These are phyloP conservation scores for Malus fusca DNA, from an alignment of 306 rosid genomes.

Conservation along the genomic window DNA sequence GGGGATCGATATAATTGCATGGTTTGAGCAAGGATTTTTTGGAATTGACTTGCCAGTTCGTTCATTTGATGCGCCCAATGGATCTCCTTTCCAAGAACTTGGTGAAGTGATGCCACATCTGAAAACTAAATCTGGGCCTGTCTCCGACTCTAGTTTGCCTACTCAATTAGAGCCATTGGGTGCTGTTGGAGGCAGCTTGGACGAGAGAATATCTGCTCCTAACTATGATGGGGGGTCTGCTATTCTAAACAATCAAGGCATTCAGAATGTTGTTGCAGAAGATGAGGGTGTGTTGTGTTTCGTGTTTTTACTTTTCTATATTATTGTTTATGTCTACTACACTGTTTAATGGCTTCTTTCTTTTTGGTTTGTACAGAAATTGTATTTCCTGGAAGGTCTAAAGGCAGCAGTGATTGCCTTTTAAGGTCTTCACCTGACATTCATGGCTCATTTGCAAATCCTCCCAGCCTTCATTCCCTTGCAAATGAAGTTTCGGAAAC, in stretches of 20 bases:
- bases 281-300: slow-evolving; percentile 40
- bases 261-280: slow-evolving; percentile 29
- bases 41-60: slow-evolving; percentile 58
- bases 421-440: slow-evolving; percentile 28
- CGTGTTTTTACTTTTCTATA: neutral
- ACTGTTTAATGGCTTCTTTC: slow-evolving; percentile 1
- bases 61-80: slow-evolving; percentile 49
- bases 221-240: slow-evolving; percentile 29
- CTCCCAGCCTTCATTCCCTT: slow-evolving; percentile 24
- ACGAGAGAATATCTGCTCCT: slow-evolving; percentile 22
- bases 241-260: slow-evolving; percentile 26
- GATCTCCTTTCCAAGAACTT: slow-evolving; percentile 53
- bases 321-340: neutral
- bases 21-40: slow-evolving; percentile 72
- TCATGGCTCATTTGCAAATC: slow-evolving; percentile 24
- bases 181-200: slow-evolving; percentile 38
- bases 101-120: slow-evolving; percentile 61
- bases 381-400: slow-evolving; percentile 34
- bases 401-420: slow-evolving; percentile 31
- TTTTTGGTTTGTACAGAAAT: slow-evolving; percentile 28
- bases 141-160: slow-evolving; percentile 27
- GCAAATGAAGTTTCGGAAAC: slow-evolving; percentile 32
- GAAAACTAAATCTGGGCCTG: slow-evolving; percentile 29
- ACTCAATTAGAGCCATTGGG: slow-evolving; percentile 33
- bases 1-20: slow-evolving; percentile 59